phyloP scores from a whole-genome alignment of 148 eudicot genomes.

The Drosera capensis region DNA sequence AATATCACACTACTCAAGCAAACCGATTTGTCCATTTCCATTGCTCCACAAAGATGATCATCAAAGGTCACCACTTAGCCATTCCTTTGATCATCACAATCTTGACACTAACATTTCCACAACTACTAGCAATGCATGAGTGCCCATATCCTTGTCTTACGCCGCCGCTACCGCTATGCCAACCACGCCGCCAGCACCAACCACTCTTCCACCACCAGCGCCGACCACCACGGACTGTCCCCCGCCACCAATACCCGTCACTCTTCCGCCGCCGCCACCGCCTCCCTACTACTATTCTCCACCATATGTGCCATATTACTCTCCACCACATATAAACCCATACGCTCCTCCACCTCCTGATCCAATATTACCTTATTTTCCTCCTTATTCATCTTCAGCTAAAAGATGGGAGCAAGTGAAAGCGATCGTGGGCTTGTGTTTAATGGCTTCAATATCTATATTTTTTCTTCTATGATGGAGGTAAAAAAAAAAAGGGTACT shows the following conservation, averaged over 20 bases:
- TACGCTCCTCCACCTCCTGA: constrained; percentile 1
- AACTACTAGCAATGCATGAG: neutral
- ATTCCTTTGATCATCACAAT: neutral
- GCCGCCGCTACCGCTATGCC: neutral
- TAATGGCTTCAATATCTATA: no score
- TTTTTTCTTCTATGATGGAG: no score
- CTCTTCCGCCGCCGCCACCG: neutral
- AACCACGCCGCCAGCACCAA: neutral
- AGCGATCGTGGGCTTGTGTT: no score
- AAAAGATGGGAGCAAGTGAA: no score
- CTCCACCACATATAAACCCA: neutral
- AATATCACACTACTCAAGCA: no score
- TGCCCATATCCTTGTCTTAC: constrained; percentile 1
- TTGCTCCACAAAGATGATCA: neutral
- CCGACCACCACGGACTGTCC: neutral
- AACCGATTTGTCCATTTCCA: no score
- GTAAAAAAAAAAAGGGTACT: no score
- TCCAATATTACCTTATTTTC: neutral
- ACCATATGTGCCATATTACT: neutral
- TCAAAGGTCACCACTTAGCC: neutral
- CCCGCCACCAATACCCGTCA: neutral
- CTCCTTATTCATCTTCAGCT: neutral
- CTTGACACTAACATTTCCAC: neutral
- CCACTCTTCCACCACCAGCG: neutral
- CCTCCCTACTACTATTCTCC: neutral